A percentile compares a stretch with the other conserved stretches of the same genome.
These are phyloP conservation scores for Nicotiana rustica DNA, from an alignment of 305 asterid species.

Conservation along the genomic window DNA sequence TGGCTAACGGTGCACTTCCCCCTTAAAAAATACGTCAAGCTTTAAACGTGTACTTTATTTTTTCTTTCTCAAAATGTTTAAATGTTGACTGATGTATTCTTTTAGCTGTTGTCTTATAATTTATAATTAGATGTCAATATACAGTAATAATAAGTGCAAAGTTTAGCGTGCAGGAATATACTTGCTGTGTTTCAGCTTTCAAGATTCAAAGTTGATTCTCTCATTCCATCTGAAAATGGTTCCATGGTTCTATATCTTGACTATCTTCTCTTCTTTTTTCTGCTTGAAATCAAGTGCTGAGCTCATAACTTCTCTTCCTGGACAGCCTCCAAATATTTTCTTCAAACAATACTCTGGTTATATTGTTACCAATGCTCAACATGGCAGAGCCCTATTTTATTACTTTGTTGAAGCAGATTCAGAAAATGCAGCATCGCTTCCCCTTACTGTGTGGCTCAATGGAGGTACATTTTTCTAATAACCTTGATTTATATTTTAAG, in stretches of 20 bases:
- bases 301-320: conserved; percentile 33
- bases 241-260: conserved; percentile 14
- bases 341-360: conserved; percentile 72
- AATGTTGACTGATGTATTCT: too few species aligned
- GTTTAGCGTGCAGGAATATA: too few species aligned
- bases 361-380: conserved; percentile 52
- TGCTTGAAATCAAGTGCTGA: conserved; percentile 26
- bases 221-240: conserved; percentile 18
- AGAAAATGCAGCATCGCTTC: conserved; percentile 51
- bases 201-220: background rate
- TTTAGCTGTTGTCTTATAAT: too few species aligned
- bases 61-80: too few species aligned
- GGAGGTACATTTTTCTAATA: conserved; percentile 58
- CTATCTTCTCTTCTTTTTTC: background rate
- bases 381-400: conserved; percentile 62
- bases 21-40: too few species aligned
- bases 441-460: conserved; percentile 76
- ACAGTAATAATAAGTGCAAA: too few species aligned
- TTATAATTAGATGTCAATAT: too few species aligned
- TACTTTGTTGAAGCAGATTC: conserved; percentile 74
- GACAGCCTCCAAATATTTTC: conserved; percentile 38
- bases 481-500: background rate
- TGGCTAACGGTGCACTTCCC: too few species aligned
- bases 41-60: too few species aligned
- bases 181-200: too few species aligned